Evolutionary conservation across 140 eudicot species (phyloP), one percentile per base, ranked within the genome.

Genomic region (Senecio squalidus): DNA sequence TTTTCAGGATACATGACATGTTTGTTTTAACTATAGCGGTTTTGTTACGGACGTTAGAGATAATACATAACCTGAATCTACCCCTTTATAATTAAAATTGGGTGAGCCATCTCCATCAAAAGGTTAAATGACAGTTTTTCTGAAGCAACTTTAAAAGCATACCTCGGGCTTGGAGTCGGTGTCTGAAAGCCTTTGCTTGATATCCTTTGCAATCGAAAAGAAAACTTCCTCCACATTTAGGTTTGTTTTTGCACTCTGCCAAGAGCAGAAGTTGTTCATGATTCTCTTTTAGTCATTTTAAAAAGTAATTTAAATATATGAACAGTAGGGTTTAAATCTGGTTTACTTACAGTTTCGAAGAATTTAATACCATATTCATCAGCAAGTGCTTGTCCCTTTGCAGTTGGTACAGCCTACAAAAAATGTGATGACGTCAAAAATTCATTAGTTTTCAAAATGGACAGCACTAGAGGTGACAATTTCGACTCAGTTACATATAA

Each of bases 201-300:
- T 84, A 71, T 89, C 97, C 74, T 85, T 84, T 13, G 95, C 97
- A 21, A 84, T 77, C 45, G 97, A 89, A 58, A 84, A 89, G 91
- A 89, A 89, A 67, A 89, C 95, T 71, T 89, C 69, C 74, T 84
- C 92, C 67, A 89, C 97, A 18, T 89, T 89, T 31, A 89, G 88
- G 67, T 84, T 89, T 46, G 97, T 89, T 74, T 89, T 89, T 28
- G 97, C 97, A 79, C 97, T 89, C 97, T 89, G 85, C 74, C 70
- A 24, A 13, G 46, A 20, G 14, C 3, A 62, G 23, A n/a, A 43
- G 27, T 9, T 28, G 10, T 62, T 53, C 51, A 70, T 39, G 38
- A 28, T 61, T 61, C 22, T 28, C 64, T 54, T 41, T 40, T n/a
- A 51, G 4, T 28, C 40, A 20, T 69, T 50, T 17, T 21, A 31